These are phyloP conservation scores for Salvia miltiorrhiza DNA, from an alignment of 257 asterid genomes.

Conservation along the genomic window DNA sequence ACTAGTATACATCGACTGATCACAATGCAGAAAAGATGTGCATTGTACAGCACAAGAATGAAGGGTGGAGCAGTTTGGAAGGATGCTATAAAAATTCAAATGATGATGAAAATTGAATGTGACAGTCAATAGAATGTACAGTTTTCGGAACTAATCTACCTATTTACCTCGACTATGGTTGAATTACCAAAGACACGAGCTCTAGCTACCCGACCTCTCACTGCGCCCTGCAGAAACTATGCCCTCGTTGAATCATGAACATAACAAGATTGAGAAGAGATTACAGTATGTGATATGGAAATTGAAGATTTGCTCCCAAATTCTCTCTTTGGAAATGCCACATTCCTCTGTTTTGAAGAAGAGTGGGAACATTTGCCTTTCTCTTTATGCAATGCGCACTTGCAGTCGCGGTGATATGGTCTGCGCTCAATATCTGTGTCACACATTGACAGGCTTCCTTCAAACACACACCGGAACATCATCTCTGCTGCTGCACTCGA, in stretches of 20 bases:
- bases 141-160: not conserved
- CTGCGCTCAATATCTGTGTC: constrained; percentile 38
- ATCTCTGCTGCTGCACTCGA: constrained; percentile 24
- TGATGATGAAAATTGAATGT: not conserved
- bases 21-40: too few species aligned
- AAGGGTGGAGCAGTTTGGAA: too few species aligned
- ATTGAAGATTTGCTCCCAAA: not conserved
- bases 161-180: not conserved
- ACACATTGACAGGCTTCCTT: constrained; percentile 34
- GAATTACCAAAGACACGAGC: not conserved
- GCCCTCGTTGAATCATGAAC: not conserved
- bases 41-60: too few species aligned
- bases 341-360: constrained; percentile 11
- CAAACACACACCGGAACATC: constrained; percentile 26
- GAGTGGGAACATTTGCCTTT: constrained; percentile 24
- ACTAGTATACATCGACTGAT: too few species aligned
- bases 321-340: constrained; percentile 24
- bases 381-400: constrained; percentile 36
- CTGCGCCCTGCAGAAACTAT: too few species aligned
- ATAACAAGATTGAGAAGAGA: constrained; percentile 17
- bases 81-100: not conserved
- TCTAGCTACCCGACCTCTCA: not conserved
- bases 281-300: constrained; percentile 7
- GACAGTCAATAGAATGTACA: not conserved
- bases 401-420: constrained; percentile 36